A percentile compares a stretch with the other conserved stretches of the same genome.
phyloP scores from a whole-genome alignment of 768 basidiomycete genomes.

The Auricularia sp. region DNA sequence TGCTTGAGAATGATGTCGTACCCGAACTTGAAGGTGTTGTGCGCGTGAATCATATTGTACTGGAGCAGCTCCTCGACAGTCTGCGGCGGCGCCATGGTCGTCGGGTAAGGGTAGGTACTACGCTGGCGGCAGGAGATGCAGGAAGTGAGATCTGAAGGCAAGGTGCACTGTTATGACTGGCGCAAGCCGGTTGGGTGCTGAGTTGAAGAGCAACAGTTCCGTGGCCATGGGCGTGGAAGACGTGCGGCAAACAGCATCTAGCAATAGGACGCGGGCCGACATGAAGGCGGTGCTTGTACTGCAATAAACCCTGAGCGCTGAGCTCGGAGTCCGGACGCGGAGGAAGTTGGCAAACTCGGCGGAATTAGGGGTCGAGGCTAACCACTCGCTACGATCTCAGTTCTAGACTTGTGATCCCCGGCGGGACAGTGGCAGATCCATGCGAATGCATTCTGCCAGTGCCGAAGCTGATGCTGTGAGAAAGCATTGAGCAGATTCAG shows the following conservation, averaged over 20 bases:
- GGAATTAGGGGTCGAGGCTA: too few species aligned
- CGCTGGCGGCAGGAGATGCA: too few species aligned
- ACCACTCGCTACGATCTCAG: too few species aligned
- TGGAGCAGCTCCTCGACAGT: slow-evolving; percentile 6
- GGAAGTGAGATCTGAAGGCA: neutral
- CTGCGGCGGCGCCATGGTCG: neutral
- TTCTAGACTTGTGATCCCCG: too few species aligned
- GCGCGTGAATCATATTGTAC: slow-evolving; percentile 21
- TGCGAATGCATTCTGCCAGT: too few species aligned
- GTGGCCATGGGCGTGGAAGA: neutral
- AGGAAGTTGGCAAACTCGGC: too few species aligned
- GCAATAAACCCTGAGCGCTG: neutral
- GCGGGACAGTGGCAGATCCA: too few species aligned
- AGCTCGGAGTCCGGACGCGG: too few species aligned
- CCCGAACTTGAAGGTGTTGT: slow-evolving; percentile 27
- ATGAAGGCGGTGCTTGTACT: neutral
- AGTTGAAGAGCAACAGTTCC: neutral
- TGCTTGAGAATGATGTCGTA: slow-evolving; percentile 27
- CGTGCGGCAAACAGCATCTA: neutral
- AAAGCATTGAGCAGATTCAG: too few species aligned
- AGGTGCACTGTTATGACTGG: neutral
- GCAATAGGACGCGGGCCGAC: neutral
- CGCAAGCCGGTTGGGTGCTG: neutral
- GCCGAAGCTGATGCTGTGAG: too few species aligned
- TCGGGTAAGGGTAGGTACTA: neutral